Conservation (phyloP, 305 asterid genomes). For the Solanum aculeatissimum region DNA sequence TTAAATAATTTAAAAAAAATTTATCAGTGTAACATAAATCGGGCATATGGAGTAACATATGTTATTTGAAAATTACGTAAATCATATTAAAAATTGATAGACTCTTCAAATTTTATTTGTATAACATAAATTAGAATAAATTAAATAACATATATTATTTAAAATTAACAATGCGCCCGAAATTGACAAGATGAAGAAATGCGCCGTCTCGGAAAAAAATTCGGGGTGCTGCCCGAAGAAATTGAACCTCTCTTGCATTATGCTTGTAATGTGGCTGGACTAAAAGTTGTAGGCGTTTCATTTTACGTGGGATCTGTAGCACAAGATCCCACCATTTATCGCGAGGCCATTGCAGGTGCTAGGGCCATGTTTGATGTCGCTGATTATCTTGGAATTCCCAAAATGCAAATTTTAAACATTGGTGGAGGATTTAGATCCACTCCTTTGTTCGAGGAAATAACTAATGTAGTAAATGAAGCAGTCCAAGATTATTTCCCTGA, state of each 20-base stretch:
- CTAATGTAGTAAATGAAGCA: not conserved
- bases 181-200: too few relatives aligned
- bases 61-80: too few relatives aligned
- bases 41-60: too few relatives aligned
- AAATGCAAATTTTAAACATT: not conserved
- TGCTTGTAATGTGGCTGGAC: not conserved
- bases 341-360: not conserved
- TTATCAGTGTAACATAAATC: too few relatives aligned
- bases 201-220: not conserved
- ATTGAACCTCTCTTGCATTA: not conserved
- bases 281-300: not conserved
- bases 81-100: too few relatives aligned
- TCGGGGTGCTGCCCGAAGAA: not conserved
- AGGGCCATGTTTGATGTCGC: not conserved
- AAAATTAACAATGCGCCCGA: too few relatives aligned
- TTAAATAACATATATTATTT: too few relatives aligned
- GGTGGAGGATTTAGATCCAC: not conserved
- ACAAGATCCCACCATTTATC: not conserved
- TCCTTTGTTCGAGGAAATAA: not conserved
- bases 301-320: not conserved
- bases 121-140: too few relatives aligned
- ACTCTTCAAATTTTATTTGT: too few relatives aligned
- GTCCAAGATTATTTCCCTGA: not conserved
- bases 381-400: not conserved
- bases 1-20: too few relatives aligned